Base-by-base conservation (phyloP, 139 green algal species). In the Deuterostichococcus epilithicus region DNA sequence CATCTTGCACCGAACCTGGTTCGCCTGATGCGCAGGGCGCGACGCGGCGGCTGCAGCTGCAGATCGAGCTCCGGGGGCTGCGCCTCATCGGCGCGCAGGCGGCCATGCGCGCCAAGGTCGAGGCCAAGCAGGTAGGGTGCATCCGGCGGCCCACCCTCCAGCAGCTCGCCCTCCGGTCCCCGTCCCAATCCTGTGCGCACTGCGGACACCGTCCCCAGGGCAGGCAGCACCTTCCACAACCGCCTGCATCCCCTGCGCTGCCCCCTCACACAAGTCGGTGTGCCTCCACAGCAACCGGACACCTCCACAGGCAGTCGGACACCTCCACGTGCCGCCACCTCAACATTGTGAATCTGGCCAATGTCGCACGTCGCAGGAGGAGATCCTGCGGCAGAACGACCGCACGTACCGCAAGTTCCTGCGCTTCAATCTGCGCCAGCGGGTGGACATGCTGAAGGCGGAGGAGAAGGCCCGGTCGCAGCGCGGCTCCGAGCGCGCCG, bases 341-440 rank as follows among this genome's bases (percentile, higher is more conserved):
- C 30, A 36, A 1, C 1, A 5, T 1, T 1, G n/a, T 23, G 25
- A 72, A 28, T 23, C 32, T 35, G 32, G 67, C 30, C 23, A 28
- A 36, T 32, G 34, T n/a, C 0, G 18, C 1, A 70, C n/a, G 38
- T 4, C 22, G 77, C 84, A 93, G 80, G 75, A 85, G 37, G 86
- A 93, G 47, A 79, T 98, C 3, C 85, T 83, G 77, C 70, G 73
- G 38, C 82, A 97, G 85, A 83, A 75, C 23, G 94, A 98, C 58
- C 78, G 85, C 42, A 58, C 77, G 35, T 98, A 98, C 86, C 87
- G 86, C 39, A 90, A 88, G 69, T 87, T 92, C 74, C 72, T 88
- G 45, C 80, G 86, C 37, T 73, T 82, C n/a, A 81, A 82, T 75
- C 77, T 83, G 70, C 80, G 76, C 26, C 69, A 75, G 28, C 80